Conservation (phyloP, 2,329 filamentous ascomycete genomes). For the Neonectria ditissima region DNA sequence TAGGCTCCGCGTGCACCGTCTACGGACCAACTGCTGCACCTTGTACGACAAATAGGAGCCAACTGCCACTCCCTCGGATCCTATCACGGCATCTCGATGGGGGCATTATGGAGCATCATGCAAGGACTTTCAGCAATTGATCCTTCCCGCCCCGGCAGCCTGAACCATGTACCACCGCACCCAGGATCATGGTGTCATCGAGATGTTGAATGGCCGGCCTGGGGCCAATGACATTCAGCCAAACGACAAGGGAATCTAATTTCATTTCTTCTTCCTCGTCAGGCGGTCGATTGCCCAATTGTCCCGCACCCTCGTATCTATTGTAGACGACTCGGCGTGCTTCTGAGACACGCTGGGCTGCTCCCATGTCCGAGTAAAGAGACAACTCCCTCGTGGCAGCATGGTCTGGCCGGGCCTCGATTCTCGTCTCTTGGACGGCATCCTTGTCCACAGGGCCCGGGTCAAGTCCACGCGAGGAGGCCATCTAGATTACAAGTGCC, state of each 20-base stretch:
- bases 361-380: background rate
- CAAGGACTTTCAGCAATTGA: background rate
- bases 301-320: background rate
- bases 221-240: background rate
- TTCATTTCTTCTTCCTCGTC: background rate
- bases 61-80: background rate
- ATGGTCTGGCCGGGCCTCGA: background rate
- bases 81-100: background rate
- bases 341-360: background rate
- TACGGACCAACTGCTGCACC: background rate
- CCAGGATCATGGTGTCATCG: conserved; percentile 1
- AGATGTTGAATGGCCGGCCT: background rate
- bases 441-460: conserved; percentile 9
- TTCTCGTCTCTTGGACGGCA: conserved; percentile 7
- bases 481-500: background rate
- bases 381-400: background rate
- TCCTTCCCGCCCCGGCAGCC: background rate
- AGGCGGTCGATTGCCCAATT: background rate
- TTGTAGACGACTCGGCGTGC: background rate
- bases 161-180: background rate
- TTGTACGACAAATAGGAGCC: background rate
- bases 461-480: background rate
- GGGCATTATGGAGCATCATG: background rate
- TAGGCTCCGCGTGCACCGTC: background rate
- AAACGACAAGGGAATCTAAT: background rate